Base-by-base conservation (phyloP, 2,329 filamentous ascomycete species). In the Pestalotiopsis sp. region DNA sequence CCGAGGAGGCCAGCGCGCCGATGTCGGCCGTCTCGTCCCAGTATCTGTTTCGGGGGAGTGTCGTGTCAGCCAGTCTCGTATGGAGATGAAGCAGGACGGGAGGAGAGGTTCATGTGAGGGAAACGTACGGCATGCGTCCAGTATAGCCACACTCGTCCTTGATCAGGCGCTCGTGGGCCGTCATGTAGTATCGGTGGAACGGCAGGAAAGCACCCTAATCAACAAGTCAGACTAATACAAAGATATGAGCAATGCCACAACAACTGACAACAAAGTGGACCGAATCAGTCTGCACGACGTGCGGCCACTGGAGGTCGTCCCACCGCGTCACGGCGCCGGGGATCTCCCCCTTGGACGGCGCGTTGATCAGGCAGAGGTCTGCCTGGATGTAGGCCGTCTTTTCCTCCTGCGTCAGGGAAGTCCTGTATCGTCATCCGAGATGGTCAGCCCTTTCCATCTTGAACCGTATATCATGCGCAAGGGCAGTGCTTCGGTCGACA, bases 201-300 rank as follows among this genome's bases (percentile, higher is more conserved):
- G 71, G 71, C 11, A 73, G 67, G 61, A 71, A 73, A 7, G 65
- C 82, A 62, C 2, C 61, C 61, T 64, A 5, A 20, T 23, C 38
- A 23, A 12, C 23, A 38, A 39, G 12, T 63, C 60, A 45, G 36
- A 5, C 1, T 27, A 27, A 5, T 27, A 5, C 3, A 27, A 27
- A 27, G 27, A n/a, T n/a, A n/a, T n/a, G n/a, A n/a, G n/a, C n/a
- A n/a, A n/a, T n/a, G n/a, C n/a, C n/a, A n/a, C n/a, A n/a, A n/a
- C n/a, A n/a, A n/a, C n/a, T n/a, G n/a, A n/a, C n/a, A n/a, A n/a
- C 66, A 36, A 63, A 17, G 27, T 67, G 66, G 14, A 67, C 58
- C 2, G 52, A 52, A 2, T 49, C 52, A 41, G 58, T 62, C 31
- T 67, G 66, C 13, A 67, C 59, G 20, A 67, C 59, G 56, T 67